phyloP scores from a whole-genome alignment of 2,329 filamentous ascomycete species.

The Colletotrichum chrysophilum region DNA sequence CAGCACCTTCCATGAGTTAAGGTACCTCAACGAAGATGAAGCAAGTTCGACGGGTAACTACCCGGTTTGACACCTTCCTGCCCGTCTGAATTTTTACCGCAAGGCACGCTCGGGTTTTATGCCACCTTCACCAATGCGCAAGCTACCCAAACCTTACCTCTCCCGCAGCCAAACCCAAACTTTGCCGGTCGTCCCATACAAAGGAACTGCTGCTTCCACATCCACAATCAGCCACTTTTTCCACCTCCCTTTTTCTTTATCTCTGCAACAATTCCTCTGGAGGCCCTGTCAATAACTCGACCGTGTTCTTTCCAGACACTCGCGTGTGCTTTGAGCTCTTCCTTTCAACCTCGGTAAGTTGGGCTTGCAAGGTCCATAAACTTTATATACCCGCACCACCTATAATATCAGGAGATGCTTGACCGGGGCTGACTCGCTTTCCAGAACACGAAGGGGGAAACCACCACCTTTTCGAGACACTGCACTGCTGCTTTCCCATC shows the following conservation, averaged over 20 bases:
- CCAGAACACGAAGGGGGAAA: neutral
- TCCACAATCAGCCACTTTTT: neutral
- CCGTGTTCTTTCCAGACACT: neutral
- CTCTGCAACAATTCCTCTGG: neutral
- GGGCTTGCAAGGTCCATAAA: neutral
- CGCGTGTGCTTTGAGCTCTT: neutral
- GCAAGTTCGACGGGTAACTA: neutral
- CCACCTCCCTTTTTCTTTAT: neutral
- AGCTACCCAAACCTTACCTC: neutral
- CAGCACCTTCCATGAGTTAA: neutral
- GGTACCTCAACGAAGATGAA: neutral
- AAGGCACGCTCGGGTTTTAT: neutral
- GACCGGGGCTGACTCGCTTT: neutral
- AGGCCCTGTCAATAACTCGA: neutral
- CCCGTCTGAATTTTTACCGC: neutral
- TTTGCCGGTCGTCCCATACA: neutral
- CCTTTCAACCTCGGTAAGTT: neutral
- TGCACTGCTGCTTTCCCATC: neutral
- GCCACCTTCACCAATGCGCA: neutral
- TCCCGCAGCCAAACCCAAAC: neutral
- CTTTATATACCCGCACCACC: neutral
- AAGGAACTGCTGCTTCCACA: neutral
- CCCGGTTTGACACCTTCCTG: neutral
- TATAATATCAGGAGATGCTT: neutral
- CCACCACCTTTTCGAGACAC: neutral